Base-by-base conservation (phyloP, 495 filamentous ascomycete species). In the Rusavskia elegans region DNA sequence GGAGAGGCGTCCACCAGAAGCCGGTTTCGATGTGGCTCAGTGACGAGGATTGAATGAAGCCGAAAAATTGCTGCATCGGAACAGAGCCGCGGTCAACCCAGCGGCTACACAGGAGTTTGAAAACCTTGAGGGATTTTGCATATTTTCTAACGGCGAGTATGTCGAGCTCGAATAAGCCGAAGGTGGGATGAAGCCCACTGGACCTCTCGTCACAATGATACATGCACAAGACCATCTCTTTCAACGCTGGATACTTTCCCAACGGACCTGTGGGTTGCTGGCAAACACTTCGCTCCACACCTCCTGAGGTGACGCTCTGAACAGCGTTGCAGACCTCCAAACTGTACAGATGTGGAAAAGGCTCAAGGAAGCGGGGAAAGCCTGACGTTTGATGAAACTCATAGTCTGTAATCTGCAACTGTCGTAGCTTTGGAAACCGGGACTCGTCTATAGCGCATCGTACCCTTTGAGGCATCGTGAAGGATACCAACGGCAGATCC, bases 1-100 rank as follows among this genome's bases (percentile, higher is more conserved):
- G 55, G 21, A 55, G 20, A 13, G 53, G 29, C 16, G 36, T 38
- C 41, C 53, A 59, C 16, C 23, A 41, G 20, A 50, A 50, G 21
- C 38, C 17, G 16, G 49, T 44, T 50, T 59, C 57, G 13, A 59
- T 32, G 25, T 53, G 46, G 37, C 37, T 51, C 2, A 59, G 53
- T 23, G 19, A 42, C n/a, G 57, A 59, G 10, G 50, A 46, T 19
- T 35, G 32, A 2, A 59, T 23, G 23, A 53, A 55, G 19, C 50
- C 45, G 19, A 42, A 37, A 19, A 50, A 9, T n/a, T 50, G 48
- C 21, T 50, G 17, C 50, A 48, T 49, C 45, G 27, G n/a, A 27
- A 40, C 10, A 11, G 40, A 35, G 2, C 49, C 36, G 21, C 17
- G 38, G 20, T 23, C 45, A 5, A 35, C 41, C 35, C 48, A 48